Evolutionary conservation across 352 stramenopile species (phyloP), one percentile per base, ranked within the genome.

Genomic region (Pythium phragmiticola): DNA sequence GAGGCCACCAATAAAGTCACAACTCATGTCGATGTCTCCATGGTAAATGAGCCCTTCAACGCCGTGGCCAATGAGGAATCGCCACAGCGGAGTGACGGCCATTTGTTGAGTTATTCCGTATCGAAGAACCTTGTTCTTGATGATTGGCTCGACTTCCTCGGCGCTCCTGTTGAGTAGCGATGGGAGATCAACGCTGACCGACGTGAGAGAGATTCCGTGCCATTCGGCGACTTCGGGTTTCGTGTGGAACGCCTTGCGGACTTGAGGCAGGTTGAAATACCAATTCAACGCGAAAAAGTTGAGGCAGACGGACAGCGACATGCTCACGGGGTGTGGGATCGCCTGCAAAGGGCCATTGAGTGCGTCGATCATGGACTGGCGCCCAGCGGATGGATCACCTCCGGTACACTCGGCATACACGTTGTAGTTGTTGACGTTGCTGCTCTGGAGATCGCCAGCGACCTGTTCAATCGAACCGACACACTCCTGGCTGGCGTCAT

Each of bases 11-110:
- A 91, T 69, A 57, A 86, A 80, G 65, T 91, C 79, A 55, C 80
- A 89, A 4, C 81, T 64, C 57, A 88, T 79, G 70, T 91, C 82
- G 33, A 71, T 69, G 53, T 91, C 82, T 17, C 82, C 82, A 62
- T 89, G 78, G 60, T 91, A 91, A 57, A 91, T 91, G 13, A 91
- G 73, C 12, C 76, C 82, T 33, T 70, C 37, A 13, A 88, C 66
- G 49, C 66, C 72, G 6, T 76, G 58, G 13, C 57, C 75, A 16
- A 88, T 68, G 11, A 46, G 39, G 13, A 39, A 46, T 12, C 16
- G 9, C 39, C 39, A 46, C 13, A 46, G 7, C 3, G 14, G 11
- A 5, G 39, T 46, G 39, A 46, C 39, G 13, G 39, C 6, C 4
- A 5, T 21, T 5, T 52, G 21, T n/a, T 28, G 2, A 14, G 54